A percentile compares a stretch with the other conserved stretches of the same genome.
Conservation (phyloP, 441 rosid species). For the Geranium incanum region DNA sequence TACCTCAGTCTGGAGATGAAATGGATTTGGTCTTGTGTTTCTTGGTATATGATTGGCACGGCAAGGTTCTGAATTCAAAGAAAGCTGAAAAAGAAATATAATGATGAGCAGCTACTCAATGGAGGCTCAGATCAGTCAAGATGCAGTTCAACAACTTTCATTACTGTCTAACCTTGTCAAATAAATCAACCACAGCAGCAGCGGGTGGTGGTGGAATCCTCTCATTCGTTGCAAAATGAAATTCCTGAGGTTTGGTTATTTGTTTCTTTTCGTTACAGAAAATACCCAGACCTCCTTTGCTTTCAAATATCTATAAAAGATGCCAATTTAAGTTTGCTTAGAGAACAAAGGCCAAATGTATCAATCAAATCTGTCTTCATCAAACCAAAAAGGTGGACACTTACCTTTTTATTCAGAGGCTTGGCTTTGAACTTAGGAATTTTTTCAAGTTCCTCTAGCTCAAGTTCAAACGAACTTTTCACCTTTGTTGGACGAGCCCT, state of each 20-base stretch:
- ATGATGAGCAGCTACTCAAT: neutral
- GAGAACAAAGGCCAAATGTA: neutral
- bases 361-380: neutral
- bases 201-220: conserved; percentile 61
- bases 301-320: conserved; percentile 70
- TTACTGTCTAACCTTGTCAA: conserved; percentile 59
- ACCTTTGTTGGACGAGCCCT: conserved; percentile 78
- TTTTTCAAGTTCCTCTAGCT: conserved; percentile 81
- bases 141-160: neutral
- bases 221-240: conserved; percentile 80
- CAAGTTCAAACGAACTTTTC: conserved; percentile 75
- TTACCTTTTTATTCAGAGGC: conserved; percentile 89
- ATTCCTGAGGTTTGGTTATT: conserved; percentile 74
- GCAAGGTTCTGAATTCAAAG: conserved; percentile 63
- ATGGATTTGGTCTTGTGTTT: conserved; percentile 77
- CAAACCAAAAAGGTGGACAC: neutral
- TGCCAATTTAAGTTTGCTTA: conserved; percentile 1
- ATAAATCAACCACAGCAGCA: conserved; percentile 47
- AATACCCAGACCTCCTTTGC: conserved; percentile 84
- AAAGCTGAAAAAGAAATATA: conserved; percentile 48
- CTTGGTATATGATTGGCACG: conserved; percentile 52
- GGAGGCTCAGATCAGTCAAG: neutral
- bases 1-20: conserved; percentile 87
- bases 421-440: conserved; percentile 89
- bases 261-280: conserved; percentile 74